Conservation (phyloP, 2,329 filamentous ascomycete genomes). For the Penicillium sp. region DNA sequence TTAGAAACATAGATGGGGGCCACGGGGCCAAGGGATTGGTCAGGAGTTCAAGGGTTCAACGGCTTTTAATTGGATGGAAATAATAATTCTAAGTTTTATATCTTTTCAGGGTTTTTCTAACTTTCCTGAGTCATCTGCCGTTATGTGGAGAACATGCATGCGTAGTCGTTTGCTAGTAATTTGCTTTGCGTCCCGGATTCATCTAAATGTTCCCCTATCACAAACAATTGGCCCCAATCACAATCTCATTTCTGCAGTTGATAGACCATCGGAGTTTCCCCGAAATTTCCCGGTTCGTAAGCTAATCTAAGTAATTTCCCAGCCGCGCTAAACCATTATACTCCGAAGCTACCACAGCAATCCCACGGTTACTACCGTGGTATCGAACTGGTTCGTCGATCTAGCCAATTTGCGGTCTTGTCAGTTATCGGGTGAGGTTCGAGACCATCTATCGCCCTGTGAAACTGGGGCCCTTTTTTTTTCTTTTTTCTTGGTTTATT, state of each 20-base stretch:
- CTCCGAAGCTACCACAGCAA: neutral
- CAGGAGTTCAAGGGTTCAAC: neutral
- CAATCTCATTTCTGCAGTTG: neutral
- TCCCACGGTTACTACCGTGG: slow-evolving; percentile 15
- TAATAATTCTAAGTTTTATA: neutral
- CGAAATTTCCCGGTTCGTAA: neutral
- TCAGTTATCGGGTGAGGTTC: slow-evolving; percentile 6
- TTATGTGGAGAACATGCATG: neutral
- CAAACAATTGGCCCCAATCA: neutral
- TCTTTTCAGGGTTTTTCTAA: neutral
- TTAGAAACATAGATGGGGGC: neutral
- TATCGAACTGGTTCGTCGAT: slow-evolving; percentile 13
- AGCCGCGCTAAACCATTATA: neutral
- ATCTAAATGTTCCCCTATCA: neutral
- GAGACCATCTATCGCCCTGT: slow-evolving; percentile 16
- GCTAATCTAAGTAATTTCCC: neutral
- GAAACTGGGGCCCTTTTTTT: slow-evolving; percentile 1
- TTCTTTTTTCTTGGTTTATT: slow-evolving; percentile 6
- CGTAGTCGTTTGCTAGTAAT: neutral
- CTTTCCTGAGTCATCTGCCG: neutral
- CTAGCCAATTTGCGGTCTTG: slow-evolving; percentile 1
- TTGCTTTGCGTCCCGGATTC: neutral
- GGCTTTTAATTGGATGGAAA: neutral
- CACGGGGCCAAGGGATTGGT: neutral
- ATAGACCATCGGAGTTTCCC: neutral